Evolutionary conservation across 768 basidiomycete genomes (phyloP), one percentile per base, ranked within the genome.

Genomic region (Exsudoporus frostii): DNA sequence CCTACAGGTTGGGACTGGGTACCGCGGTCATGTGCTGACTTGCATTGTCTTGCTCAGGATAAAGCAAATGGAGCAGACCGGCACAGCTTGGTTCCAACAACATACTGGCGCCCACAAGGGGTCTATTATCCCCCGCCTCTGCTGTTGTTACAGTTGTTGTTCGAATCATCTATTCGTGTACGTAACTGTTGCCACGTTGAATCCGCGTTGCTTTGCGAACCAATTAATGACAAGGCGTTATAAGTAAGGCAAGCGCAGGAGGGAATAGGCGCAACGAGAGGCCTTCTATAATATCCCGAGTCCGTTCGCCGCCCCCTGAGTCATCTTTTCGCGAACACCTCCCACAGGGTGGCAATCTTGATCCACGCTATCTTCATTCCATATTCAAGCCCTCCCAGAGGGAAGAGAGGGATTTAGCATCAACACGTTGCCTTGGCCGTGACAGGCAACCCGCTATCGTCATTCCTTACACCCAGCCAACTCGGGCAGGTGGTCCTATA

Each of bases 351-450:
- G 55, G 56, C 45, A 62, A 59, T 65, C 63, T 67, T 59, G 67
- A 69, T 70, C 67, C 54, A 61, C 65, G 55, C 63, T 58, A 57
- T 57, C 58, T 60, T 60, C 53, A 51, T 63, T 63, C 60, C 55
- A 62, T 54, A 65, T 66, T 55, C 53, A 58, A 63, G 53, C 56
- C 56, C 59, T 62, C 62, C 64, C 54, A 59, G 54, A 56, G 60
- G 56, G 37, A 59, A 50, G 25, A 38, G 36, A 61, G 62, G 47
- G 37, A 57, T 42, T 19, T 34, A 54, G 25, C 53, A 69, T 67
- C 65, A 71, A 70, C 70, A 70, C 68, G 68, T 70, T 71, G 57
- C 57, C 22, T 53, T 55, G 58, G 52, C 68, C 66, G 58, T 61
- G 70, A 53, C 59, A 68, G 69, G 67, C 51, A 70, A 63, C 48